These are phyloP conservation scores for Agaricus blazei DNA, from an alignment of 768 basidiomycete genomes.

Conservation along the genomic window DNA sequence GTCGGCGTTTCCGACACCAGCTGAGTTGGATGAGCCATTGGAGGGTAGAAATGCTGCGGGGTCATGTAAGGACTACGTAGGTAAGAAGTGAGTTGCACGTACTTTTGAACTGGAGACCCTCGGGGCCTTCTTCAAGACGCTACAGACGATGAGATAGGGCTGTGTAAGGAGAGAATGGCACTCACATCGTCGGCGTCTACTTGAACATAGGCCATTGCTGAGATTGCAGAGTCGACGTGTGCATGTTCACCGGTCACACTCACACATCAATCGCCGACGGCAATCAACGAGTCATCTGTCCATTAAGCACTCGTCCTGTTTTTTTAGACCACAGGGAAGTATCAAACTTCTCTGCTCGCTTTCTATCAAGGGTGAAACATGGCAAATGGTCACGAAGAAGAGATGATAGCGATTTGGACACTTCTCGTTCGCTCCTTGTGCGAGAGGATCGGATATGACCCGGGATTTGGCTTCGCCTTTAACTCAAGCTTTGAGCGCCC, in stretches of 20 bases:
- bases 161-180: not conserved
- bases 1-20: conserved; percentile 46
- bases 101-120: conserved; percentile 74
- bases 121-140: conserved; percentile 59
- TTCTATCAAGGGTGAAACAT: too few relatives aligned
- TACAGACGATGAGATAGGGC: not conserved
- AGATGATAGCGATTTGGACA: too few relatives aligned
- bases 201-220: conserved; percentile 63
- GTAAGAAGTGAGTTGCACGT: conserved; percentile 5
- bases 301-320: too few relatives aligned
- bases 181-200: conserved; percentile 69
- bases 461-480: too few relatives aligned
- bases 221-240: conserved; percentile 9
- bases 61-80: not conserved
- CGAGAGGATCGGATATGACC: too few relatives aligned
- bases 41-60: conserved; percentile 53
- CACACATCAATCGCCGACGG: too few relatives aligned
- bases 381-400: too few relatives aligned
- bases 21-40: conserved; percentile 27
- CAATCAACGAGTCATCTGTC: too few relatives aligned
- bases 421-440: too few relatives aligned
- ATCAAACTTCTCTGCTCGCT: too few relatives aligned
- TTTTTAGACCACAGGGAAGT: too few relatives aligned
- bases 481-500: too few relatives aligned
- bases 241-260: not conserved